Evolutionary conservation across 495 filamentous ascomycete species (phyloP).

Genomic region (Neurospora tetrasperma): DNA sequence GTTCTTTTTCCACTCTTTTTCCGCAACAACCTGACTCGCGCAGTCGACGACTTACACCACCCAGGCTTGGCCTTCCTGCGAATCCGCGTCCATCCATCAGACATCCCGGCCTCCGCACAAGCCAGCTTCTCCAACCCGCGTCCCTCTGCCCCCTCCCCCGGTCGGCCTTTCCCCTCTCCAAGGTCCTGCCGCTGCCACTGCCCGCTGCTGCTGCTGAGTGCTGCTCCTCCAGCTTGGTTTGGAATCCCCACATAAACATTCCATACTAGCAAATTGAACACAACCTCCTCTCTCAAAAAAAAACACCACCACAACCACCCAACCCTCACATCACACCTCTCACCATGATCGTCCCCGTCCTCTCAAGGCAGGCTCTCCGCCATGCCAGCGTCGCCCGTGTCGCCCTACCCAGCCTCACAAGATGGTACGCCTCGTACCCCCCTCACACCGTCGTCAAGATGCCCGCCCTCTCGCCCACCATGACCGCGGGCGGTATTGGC

Average conservation of each 20-base stretch:
- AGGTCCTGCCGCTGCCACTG: background rate
- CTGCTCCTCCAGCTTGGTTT: background rate
- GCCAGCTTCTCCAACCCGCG: background rate
- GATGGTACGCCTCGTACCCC: conserved; percentile 65
- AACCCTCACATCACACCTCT: conserved; percentile 4
- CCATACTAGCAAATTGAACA: background rate
- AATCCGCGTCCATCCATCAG: background rate
- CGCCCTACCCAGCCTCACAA: conserved; percentile 36
- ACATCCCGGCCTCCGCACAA: background rate
- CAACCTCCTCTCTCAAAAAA: background rate
- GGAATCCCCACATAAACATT: conserved; percentile 1
- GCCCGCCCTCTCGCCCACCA: conserved; percentile 96
- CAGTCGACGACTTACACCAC: background rate
- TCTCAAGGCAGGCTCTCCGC: conserved; percentile 45
- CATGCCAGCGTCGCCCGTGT: conserved; percentile 31
- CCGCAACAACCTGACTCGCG: background rate
- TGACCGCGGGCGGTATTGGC: conserved; percentile 94
- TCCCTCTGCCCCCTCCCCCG: background rate
- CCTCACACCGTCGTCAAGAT: conserved; percentile 92
- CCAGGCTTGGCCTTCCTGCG: background rate
- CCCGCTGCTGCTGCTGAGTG: background rate
- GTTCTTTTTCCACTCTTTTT: background rate
- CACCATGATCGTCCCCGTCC: conserved; percentile 44
- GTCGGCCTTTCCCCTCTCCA: background rate
- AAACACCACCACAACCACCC: background rate